Conservation (phyloP, 2,329 filamentous ascomycete species). For the Stagonosporopsis chrysanthemi region DNA sequence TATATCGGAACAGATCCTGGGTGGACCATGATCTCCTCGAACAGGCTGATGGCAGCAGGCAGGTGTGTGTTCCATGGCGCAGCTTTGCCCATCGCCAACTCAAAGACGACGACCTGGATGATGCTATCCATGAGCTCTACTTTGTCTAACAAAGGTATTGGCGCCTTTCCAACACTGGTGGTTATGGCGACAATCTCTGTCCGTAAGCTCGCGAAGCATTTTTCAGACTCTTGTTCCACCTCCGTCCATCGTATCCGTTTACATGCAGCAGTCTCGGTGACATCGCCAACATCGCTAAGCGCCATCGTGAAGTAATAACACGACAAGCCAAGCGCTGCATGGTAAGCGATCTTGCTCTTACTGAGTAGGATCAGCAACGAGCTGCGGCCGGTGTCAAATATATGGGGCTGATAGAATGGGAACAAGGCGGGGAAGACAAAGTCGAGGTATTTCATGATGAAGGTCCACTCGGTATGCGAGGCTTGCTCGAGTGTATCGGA, state of each 20-base stretch:
- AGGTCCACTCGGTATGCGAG: slow-evolving; percentile 20
- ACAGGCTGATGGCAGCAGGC: slow-evolving; percentile 19
- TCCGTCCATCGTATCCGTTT: slow-evolving; percentile 23
- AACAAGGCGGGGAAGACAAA: slow-evolving; percentile 24
- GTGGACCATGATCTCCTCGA: slow-evolving; percentile 22
- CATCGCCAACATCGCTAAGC: slow-evolving; percentile 20
- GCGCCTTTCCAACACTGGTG: neutral
- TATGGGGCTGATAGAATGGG: slow-evolving; percentile 20
- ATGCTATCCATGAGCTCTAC: slow-evolving; percentile 21
- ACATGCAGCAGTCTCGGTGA: slow-evolving; percentile 14
- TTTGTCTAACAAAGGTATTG: slow-evolving; percentile 6
- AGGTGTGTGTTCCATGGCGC: slow-evolving; percentile 22
- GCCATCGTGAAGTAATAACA: slow-evolving; percentile 26
- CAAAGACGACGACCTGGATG: slow-evolving; percentile 25
- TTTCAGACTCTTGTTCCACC: slow-evolving; percentile 19
- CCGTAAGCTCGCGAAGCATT: slow-evolving; percentile 21
- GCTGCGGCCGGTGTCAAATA: slow-evolving; percentile 26
- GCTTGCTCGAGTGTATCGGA: slow-evolving; percentile 12
- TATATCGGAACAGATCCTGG: neutral
- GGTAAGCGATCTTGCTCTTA: slow-evolving; percentile 23
- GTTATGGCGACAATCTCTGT: slow-evolving; percentile 14
- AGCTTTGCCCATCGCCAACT: slow-evolving; percentile 21
- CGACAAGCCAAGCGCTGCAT: slow-evolving; percentile 21
- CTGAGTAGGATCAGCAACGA: slow-evolving; percentile 24
- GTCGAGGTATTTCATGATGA: slow-evolving; percentile 29